phyloP scores from a whole-genome alignment of 768 basidiomycete genomes.

The Amylocystis lapponica region DNA sequence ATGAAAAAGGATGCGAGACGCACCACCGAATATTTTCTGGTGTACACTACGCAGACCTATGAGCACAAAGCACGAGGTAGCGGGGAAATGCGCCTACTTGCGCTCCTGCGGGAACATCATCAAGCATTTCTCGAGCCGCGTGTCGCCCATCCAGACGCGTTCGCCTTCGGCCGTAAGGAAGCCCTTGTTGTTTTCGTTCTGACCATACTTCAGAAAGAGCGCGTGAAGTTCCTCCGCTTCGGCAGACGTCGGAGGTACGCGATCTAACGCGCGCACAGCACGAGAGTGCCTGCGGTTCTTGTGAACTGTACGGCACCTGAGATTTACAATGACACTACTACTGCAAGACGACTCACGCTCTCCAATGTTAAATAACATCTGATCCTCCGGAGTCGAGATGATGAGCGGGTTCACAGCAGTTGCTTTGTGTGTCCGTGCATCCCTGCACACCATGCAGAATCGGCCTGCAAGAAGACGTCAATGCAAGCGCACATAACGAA shows the following conservation, averaged over 20 bases:
- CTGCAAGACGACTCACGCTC: slow-evolving; percentile 44
- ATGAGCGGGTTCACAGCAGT: slow-evolving; percentile 58
- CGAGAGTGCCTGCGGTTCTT: slow-evolving; percentile 50
- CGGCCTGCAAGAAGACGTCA: slow-evolving; percentile 45
- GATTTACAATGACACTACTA: not conserved
- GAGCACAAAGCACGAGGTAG: not conserved
- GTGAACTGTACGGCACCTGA: slow-evolving; percentile 37
- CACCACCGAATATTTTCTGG: slow-evolving; percentile 79
- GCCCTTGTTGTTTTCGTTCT: slow-evolving; percentile 26
- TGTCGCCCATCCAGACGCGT: slow-evolving; percentile 72
- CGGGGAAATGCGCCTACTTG: slow-evolving; percentile 45
- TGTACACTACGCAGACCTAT: slow-evolving; percentile 47
- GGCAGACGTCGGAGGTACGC: slow-evolving; percentile 64
- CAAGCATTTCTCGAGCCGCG: slow-evolving; percentile 60
- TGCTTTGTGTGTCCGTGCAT: slow-evolving; percentile 60
- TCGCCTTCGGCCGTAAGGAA: slow-evolving; percentile 28
- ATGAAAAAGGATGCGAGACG: not conserved
- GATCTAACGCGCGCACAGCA: slow-evolving; percentile 55
- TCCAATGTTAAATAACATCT: slow-evolving; percentile 56
- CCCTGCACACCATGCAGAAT: slow-evolving; percentile 87
- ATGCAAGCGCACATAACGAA: not conserved
- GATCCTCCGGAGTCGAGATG: slow-evolving; percentile 57
- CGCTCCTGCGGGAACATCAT: slow-evolving; percentile 85
- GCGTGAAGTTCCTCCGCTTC: slow-evolving; percentile 69
- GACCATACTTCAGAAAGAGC: slow-evolving; percentile 57